Evolutionary conservation across 2,329 filamentous ascomycete genomes (phyloP), one percentile per base, ranked within the genome.

Genomic region (Cladobotryum protrusum): DNA sequence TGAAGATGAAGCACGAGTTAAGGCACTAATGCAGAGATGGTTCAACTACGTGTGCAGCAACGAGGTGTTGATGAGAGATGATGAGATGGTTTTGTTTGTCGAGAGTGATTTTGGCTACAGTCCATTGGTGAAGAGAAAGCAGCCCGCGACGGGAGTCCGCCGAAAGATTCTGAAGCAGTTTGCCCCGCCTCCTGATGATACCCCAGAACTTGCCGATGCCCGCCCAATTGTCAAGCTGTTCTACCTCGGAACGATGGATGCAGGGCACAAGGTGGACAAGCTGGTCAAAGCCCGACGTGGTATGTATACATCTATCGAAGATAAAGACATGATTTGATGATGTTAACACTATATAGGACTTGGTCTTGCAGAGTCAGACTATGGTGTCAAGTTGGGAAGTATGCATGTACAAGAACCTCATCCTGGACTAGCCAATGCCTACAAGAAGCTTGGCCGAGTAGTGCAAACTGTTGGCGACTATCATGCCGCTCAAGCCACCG

Each of bases 51-150:
- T 99, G 17, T 95, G 93, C 71, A 82, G 81, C 61, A 97, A 93
- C 59, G 91, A 97, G 34, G 84, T 95, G 1, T 79, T 99, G 7
- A 95, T 96, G 76, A 83, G 87, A 54, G 93, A 99, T 65, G 92
- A 97, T 55, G 93, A 99, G 71, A 92, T 97, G 83, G 83, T 96
- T 5, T 84, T 97, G 53, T 99, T 99, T 61, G 90, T 99, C n/a
- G 93, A 99, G 71, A 96, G 89, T 64, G 93, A 99, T 67, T 97
- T 96, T 67, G 93, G 93, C 37, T 99, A 99, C 69, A 96, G 90
- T 62, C 93, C 93, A 1, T 87, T 97, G 63, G 85, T 96, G 43
- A 86, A 92, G 67, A 89, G 90, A 78, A 96, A 95, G 75, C 93
- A 99, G 68, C 93, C 93, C 18, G 93, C 93, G 8, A 99, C 93